These are phyloP conservation scores for Scheffersomyces cryptocercus DNA, from an alignment of 1,139 yeast genomes.

Conservation along the genomic window DNA sequence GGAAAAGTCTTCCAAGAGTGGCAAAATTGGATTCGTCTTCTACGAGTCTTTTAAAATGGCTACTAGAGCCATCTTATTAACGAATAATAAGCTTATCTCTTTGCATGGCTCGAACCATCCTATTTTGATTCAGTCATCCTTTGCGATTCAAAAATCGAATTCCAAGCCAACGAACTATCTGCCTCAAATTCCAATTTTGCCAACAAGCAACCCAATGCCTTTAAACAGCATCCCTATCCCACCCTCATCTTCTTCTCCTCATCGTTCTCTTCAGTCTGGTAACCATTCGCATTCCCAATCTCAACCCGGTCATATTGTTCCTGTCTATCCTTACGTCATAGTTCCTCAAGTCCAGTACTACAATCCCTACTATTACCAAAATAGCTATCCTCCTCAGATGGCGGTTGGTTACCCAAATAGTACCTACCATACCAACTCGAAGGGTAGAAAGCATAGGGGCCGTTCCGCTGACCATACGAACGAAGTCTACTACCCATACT, in stretches of 20 bases:
- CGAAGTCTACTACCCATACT: not conserved
- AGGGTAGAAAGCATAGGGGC: not conserved
- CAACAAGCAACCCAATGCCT: not conserved
- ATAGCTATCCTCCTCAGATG: not conserved
- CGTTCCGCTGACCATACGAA: not conserved
- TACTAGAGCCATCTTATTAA: slow-evolving; percentile 38
- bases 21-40: slow-evolving; percentile 47
- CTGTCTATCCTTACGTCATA: not conserved
- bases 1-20: slow-evolving; percentile 17
- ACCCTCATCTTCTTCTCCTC: not conserved
- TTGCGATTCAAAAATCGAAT: slow-evolving; percentile 37
- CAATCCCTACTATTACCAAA: slow-evolving; percentile 6
- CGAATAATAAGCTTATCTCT: slow-evolving; percentile 33
- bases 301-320: not conserved
- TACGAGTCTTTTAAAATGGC: slow-evolving; percentile 41
- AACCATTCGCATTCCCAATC: too few species aligned
- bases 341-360: slow-evolving; percentile 4
- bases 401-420: not conserved
- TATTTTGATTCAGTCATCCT: slow-evolving; percentile 39
- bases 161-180: slow-evolving; percentile 1
- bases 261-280: too few species aligned
- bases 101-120: slow-evolving; percentile 18
- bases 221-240: not conserved
- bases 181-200: not conserved
- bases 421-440: not conserved